Conservation (phyloP, 805 yeast genomes). For the Schwanniomyces polymorphus region DNA sequence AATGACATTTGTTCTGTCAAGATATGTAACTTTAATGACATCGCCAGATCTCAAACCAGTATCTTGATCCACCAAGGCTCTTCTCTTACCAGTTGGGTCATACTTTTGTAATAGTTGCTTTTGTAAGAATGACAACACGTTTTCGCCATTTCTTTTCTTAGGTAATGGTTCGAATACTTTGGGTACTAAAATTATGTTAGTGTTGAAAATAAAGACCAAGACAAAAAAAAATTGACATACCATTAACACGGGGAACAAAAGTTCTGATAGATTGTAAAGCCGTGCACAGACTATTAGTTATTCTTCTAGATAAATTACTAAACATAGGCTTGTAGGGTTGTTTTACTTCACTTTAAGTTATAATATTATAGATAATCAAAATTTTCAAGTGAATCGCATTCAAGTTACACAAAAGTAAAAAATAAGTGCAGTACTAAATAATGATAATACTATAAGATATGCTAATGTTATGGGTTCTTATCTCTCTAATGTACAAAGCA, state of each 20-base stretch:
- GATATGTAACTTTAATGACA: constrained; percentile 70
- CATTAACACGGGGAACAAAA: constrained; percentile 14
- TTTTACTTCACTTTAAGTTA: not conserved
- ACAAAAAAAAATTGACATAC: constrained; percentile 2
- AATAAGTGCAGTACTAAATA: not conserved
- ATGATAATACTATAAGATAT: not conserved
- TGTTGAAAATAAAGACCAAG: not conserved
- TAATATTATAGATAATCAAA: not conserved
- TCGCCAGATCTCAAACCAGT: constrained; percentile 75
- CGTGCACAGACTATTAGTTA: constrained; percentile 4
- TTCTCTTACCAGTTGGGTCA: constrained; percentile 64
- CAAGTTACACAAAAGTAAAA: not conserved
- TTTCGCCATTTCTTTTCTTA: constrained; percentile 45
- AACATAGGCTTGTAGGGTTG: constrained; percentile 6
- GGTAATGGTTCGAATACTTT: constrained; percentile 55
- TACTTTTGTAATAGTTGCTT: constrained; percentile 54
- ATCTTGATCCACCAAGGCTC: constrained; percentile 27
- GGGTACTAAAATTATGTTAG: constrained; percentile 11
- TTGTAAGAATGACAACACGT: constrained; percentile 45
- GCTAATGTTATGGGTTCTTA: not conserved
- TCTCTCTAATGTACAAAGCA: constrained; percentile 2
- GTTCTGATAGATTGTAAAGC: constrained; percentile 15
- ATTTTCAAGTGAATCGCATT: not conserved
- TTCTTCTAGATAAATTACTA: constrained; percentile 6
- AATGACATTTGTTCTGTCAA: constrained; percentile 63